Evolutionary conservation across 192 early-diverging fungal genomes (phyloP), one percentile per base, ranked within the genome.

Genomic region (Umbelopsis sp.): DNA sequence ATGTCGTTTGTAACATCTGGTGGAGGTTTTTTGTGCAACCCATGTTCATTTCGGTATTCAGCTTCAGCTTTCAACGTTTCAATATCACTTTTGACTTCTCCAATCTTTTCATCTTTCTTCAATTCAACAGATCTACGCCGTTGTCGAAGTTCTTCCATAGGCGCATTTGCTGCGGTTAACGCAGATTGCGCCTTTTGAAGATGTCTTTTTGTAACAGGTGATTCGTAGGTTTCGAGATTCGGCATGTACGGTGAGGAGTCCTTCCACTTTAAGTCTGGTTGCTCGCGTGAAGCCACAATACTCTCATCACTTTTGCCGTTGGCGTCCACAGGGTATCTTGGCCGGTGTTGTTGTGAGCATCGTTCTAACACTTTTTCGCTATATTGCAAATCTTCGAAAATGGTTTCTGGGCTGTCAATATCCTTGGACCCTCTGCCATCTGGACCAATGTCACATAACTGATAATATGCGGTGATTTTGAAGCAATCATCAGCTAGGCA

Each of bases 361-460:
- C 55, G 27, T 16, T 61, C 55, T 25, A 61, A 25, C 2, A 61
- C 55, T 35, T 61, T 61, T n/a, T 61, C 55, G 33, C 55, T 61
- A 61, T 61, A 61, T 61, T 35, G 55, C 35, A 61, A 61, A 18
- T 61, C 55, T 30, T 61, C 55, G 25, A 61, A 61, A 35, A 61
- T 61, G 30, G 55, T 30, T 30, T 35, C 15, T 61, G 55, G 55
- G 33, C 33, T 61, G n/a, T 61, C 55, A 61, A 61, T 35, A 35
- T 61, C 55, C 30, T 61, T 22, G 27, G 41, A 12, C 11, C 52
- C 41, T 22, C 30, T 46, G 23, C 41, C 25, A 10, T 75, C 74
- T 15, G 74, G 64, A 11, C 69, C 74, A 71, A 76, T 71, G 13
- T 76, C 74, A 35, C 74, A 76, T 41, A 76, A 30, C 30, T 71